phyloP scores from a whole-genome alignment of 768 basidiomycete species.

The Leucocoprinus birnbaumii region DNA sequence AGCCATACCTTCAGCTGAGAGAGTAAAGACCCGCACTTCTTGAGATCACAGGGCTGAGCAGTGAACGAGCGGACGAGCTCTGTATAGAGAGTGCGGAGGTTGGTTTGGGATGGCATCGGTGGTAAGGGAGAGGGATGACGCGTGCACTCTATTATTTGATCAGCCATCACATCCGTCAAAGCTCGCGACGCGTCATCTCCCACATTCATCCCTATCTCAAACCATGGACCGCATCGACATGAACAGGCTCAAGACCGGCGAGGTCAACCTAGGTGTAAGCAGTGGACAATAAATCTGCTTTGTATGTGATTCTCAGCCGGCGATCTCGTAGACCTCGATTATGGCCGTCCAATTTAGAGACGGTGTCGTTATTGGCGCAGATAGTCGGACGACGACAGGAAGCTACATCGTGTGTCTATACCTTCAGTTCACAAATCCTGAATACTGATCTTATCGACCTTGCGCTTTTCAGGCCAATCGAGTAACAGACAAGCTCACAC shows the following conservation, averaged over 20 bases:
- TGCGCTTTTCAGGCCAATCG: conserved; percentile 73
- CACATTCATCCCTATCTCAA: conserved; percentile 18
- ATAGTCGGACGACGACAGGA: conserved; percentile 95
- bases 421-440: neutral
- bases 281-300: neutral
- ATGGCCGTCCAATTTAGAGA: conserved; percentile 98
- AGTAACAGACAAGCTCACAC: conserved; percentile 97
- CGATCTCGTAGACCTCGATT: conserved; percentile 80
- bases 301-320: neutral
- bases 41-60: conserved; percentile 63
- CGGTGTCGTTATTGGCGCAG: conserved; percentile 96
- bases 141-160: neutral
- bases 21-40: conserved; percentile 60
- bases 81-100: conserved; percentile 60
- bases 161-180: conserved; percentile 33
- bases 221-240: conserved; percentile 73
- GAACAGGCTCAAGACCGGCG: conserved; percentile 85
- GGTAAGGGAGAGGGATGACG: neutral
- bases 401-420: conserved; percentile 78
- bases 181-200: conserved; percentile 52
- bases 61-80: conserved; percentile 68
- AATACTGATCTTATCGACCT: conserved; percentile 1
- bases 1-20: conserved; percentile 68
- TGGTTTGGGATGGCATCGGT: conserved; percentile 29
- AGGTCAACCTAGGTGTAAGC: conserved; percentile 95